Base-by-base conservation (phyloP, 2,329 filamentous ascomycete species). In the Emmonsia crescens region DNA sequence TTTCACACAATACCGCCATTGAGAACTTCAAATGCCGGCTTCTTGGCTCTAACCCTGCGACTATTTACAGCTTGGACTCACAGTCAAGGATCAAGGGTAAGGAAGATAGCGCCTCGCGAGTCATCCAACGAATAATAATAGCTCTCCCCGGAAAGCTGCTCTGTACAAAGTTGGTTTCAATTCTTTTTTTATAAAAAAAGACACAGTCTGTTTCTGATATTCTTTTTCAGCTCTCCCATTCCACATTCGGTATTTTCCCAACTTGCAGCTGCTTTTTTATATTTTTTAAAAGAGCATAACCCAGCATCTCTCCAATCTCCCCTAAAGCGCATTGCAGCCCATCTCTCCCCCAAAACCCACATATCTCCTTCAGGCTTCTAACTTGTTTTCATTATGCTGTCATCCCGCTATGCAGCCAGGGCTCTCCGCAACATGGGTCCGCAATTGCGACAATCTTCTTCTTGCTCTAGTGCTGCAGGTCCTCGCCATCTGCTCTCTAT, bases 401-500 rank as follows among this genome's bases (percentile, higher is more conserved):
- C 61, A 51, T 48, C 66, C 21, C 67, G 56, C 3, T 51, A 36
- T 46, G 29, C 57, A 51, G 48, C 64, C n/a, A 66, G 64, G 48
- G 66, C 64, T 14, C 65, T 66, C 29, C 68, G 67, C 42, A 49
- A 58, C 21, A 49, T 56, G 36, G 54, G 42, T 59, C 61, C 57
- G 62, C 68, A 70, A 63, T 66, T 70, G 64, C 73, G 72, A 68
- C 70, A 65, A 64, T 75, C 74, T 66, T 71, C 69, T 59, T 67
- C 70, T 62, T 69, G 70, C 64, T 70, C 71, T 60, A 64, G 27
- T 49, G 27, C 68, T 51, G 42, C 57, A 38, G 42, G 57, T 24
- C 89, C 91, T 57, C 88, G 94, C 66, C 93, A 97, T 80, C 82
- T 99, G 59, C 87, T 96, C 76, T 95, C 91, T 60, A 96, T 96